Conservation (phyloP, 2,329 filamentous ascomycete genomes). For the Colletotrichum brevisporum region DNA sequence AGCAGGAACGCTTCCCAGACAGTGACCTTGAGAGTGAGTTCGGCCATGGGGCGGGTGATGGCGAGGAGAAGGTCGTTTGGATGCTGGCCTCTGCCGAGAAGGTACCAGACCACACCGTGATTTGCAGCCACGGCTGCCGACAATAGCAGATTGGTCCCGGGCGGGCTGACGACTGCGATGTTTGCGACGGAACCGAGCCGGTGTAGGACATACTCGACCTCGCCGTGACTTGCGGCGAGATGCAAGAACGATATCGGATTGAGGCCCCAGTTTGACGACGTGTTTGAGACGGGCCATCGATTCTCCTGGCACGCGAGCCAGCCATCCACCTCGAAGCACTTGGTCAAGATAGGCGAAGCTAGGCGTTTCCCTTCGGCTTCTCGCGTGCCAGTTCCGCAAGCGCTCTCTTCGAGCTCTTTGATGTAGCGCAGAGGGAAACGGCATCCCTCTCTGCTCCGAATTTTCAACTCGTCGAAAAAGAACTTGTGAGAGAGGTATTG, state of each 20-base stretch:
- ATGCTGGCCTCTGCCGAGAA: background rate
- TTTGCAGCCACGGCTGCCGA: background rate
- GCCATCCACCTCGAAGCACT: background rate
- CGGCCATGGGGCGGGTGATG: background rate
- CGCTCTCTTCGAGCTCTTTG: background rate
- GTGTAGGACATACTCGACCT: background rate
- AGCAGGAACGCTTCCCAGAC: background rate
- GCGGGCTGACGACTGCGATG: background rate
- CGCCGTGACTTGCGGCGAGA: background rate
- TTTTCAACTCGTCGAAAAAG: no score
- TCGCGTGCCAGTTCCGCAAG: background rate
- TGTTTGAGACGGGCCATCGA: background rate
- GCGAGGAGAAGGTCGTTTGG: background rate
- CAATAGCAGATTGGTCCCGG: background rate
- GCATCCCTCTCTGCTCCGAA: background rate
- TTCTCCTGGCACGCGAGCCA: background rate
- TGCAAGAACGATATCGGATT: background rate
- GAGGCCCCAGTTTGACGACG: background rate
- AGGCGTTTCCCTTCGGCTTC: background rate
- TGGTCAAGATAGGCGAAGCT: background rate
- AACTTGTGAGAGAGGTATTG: background rate
- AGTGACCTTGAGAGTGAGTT: background rate
- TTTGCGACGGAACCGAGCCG: background rate
- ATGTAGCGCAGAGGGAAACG: background rate
- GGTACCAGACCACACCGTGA: background rate